Evolutionary conservation across 148 eudicot species (phyloP), one percentile per base, ranked within the genome.

Genomic region (Tetragonia tetragonoides): DNA sequence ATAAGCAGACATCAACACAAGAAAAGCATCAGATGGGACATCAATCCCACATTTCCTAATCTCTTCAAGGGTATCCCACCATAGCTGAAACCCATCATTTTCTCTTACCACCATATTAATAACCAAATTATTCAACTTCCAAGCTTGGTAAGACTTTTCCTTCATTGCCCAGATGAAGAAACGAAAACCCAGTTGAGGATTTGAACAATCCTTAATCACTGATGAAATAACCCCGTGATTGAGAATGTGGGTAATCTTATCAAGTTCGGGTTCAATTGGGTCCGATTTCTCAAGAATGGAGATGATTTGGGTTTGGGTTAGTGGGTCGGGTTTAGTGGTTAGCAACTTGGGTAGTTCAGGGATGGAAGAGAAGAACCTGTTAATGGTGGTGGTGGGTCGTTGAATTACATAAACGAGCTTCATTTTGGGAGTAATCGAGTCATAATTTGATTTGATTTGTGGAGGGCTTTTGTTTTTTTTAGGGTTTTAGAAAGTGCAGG

Each of bases 101-200:
- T 78, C 68, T 37, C 72, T 51, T 28, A 92, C 78, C 37, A 94
- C 80, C 87, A 75, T 83, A 18, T 81, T 84, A 70, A 86, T 46
- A 1, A 92, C 78, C 34, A 74, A 78, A 80, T 88, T 81, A 57
- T 75, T 80, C 18, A 84, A 80, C 68, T 38, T 49, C 86, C 89
- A 82, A 44, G 84, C 74, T 12, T 81, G 79, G 34, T 87, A 80
- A 0, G 16, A 42, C 74, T 75, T 47, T 18, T 72, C 42, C 11
- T 69, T 84, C 39, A 85, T 44, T 34, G 91, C 92, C 98, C 97
- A 92, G 54, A 90, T 83, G 78, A 90, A 89, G 59, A 94, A 92
- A 3, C 97, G 89, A 37, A 94, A 90, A 79, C 87, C 84, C 78
- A 85, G 10, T 51, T 70, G 70, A 0, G 87, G 81, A 64, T 85